phyloP scores from a whole-genome alignment of 2,329 filamentous ascomycete genomes.

The Emmonsia crescens region DNA sequence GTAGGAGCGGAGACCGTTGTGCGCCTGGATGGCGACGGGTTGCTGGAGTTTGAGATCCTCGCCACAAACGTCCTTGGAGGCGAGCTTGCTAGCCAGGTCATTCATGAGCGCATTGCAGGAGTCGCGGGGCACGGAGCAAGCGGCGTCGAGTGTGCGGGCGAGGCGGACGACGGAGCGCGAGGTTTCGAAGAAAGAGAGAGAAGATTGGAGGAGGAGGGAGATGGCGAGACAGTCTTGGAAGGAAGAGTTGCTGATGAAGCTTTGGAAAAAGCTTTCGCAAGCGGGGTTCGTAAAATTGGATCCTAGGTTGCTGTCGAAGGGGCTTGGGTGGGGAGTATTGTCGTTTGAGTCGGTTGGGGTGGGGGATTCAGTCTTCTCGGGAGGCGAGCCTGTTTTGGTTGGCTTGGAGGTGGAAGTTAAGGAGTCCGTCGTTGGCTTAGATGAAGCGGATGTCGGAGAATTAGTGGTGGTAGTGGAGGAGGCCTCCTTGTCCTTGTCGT shows the following conservation, averaged over 20 bases:
- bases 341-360: slow-evolving; percentile 11
- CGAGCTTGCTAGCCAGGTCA: slow-evolving; percentile 55
- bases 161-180: slow-evolving; percentile 60
- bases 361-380: slow-evolving; percentile 4
- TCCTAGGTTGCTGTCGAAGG: slow-evolving; percentile 56
- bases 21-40: slow-evolving; percentile 60
- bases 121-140: slow-evolving; percentile 58
- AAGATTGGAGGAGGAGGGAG: slow-evolving; percentile 76
- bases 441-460: neutral
- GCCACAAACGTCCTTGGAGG: slow-evolving; percentile 54
- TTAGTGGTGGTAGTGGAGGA: neutral
- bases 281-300: slow-evolving; percentile 49
- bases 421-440: neutral
- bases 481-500: neutral
- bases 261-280: slow-evolving; percentile 49
- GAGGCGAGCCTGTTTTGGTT: slow-evolving; percentile 1
- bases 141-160: slow-evolving; percentile 65
- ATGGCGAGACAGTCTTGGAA: slow-evolving; percentile 71
- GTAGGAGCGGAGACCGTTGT: slow-evolving; percentile 67
- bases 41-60: slow-evolving; percentile 58
- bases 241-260: slow-evolving; percentile 53
- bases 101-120: slow-evolving; percentile 57
- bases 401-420: slow-evolving; percentile 7
- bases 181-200: slow-evolving; percentile 71
- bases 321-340: slow-evolving; percentile 41